These are phyloP conservation scores for Bathelium albidoporum DNA, from an alignment of 495 filamentous ascomycete genomes.

Conservation along the genomic window DNA sequence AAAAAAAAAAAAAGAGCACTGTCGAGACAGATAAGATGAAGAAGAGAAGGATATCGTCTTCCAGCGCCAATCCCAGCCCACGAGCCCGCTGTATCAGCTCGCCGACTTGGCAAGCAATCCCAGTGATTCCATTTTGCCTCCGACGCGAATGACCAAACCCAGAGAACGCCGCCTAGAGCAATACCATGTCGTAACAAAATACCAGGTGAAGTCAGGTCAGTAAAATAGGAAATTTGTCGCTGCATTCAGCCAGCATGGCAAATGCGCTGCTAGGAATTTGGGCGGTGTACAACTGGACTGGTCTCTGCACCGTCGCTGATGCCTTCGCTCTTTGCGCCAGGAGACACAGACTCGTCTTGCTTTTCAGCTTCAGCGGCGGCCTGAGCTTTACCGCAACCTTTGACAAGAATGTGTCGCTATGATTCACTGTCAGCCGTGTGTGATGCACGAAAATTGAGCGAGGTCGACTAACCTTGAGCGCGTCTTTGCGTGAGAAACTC, in stretches of 20 bases:
- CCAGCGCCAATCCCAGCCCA: not conserved
- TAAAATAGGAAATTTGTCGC: too few species aligned
- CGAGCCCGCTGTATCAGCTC: not conserved
- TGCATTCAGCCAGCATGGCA: too few species aligned
- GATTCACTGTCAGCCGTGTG: slow-evolving; percentile 24
- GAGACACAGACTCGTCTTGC: slow-evolving; percentile 27
- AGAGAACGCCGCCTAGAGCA: not conserved
- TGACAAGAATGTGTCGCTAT: slow-evolving; percentile 87
- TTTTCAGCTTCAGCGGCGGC: slow-evolving; percentile 26
- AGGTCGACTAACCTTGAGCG: slow-evolving; percentile 66
- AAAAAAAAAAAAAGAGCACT: not conserved
- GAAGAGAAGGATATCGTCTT: too few species aligned
- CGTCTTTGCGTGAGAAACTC: slow-evolving; percentile 94
- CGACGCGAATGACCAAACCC: not conserved
- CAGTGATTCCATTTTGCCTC: not conserved
- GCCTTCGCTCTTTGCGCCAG: slow-evolving; percentile 20
- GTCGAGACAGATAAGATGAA: too few species aligned
- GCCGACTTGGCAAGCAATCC: not conserved
- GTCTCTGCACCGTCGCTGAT: slow-evolving; percentile 14
- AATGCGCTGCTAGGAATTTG: slow-evolving; percentile 4
- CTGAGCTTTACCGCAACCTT: slow-evolving; percentile 65
- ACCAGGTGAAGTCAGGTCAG: too few species aligned
- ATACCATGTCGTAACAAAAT: not conserved
- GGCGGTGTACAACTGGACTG: slow-evolving; percentile 21
- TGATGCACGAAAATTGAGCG: slow-evolving; percentile 10